Percentiles rank a stretch among this genome's conserved stretches.
Evolutionary conservation across 1,139 yeast species (phyloP).

Genomic region (Pneumocystis canis): DNA sequence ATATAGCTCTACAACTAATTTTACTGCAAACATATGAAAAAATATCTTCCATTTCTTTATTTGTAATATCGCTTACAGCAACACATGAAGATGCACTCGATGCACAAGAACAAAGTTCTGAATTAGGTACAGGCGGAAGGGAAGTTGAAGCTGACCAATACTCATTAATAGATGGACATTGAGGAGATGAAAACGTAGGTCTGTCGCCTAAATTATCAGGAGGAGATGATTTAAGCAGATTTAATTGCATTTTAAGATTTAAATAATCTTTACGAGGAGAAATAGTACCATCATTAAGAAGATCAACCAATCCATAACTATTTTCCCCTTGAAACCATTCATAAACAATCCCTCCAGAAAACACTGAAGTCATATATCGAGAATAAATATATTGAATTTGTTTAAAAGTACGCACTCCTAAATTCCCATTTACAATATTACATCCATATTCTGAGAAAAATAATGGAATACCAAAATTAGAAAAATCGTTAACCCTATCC

Average conservation of each 20-base stretch:
- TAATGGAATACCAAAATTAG: constrained; percentile 56
- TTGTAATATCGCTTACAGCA: constrained; percentile 24
- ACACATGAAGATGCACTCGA: constrained; percentile 39
- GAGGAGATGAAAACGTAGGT: constrained; percentile 21
- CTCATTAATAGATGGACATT: constrained; percentile 23
- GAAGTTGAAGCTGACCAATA: constrained; percentile 33
- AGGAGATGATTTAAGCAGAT: constrained; percentile 28
- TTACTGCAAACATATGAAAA: constrained; percentile 36
- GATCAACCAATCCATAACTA: constrained; percentile 67
- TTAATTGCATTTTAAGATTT: constrained; percentile 39
- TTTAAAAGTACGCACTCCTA: constrained; percentile 55
- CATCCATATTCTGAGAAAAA: constrained; percentile 92
- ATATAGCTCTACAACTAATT: constrained; percentile 35
- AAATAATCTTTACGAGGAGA: constrained; percentile 40
- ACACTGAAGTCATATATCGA: constrained; percentile 58
- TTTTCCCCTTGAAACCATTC: constrained; percentile 83
- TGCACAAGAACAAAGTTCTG: constrained; percentile 42
- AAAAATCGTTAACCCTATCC: constrained; percentile 54
- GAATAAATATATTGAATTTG: constrained; percentile 66
- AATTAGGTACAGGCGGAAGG: constrained; percentile 44
- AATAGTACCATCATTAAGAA: constrained; percentile 30
- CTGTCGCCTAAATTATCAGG: constrained; percentile 36
- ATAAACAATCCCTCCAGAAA: constrained; percentile 86
- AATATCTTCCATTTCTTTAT: constrained; percentile 25
- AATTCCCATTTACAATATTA: constrained; percentile 40